Evolutionary conservation across 768 basidiomycete genomes (phyloP).

Genomic region (Calvatia gigantea): DNA sequence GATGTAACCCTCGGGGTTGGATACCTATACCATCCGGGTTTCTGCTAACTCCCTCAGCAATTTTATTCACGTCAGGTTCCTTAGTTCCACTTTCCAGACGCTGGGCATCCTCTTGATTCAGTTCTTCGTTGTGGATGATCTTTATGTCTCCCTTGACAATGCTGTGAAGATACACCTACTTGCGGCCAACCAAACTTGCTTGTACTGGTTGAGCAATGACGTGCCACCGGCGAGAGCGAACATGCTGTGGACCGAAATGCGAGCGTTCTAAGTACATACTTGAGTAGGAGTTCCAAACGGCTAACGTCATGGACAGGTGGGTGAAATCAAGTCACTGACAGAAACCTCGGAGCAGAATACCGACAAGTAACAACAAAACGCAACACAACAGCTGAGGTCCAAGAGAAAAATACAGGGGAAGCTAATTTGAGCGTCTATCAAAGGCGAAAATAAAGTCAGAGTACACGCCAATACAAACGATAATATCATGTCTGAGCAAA

Average conservation of each 20-base stretch:
- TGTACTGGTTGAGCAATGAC: not conserved
- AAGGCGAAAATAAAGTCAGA: too few species aligned
- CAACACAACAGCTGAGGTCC: too few species aligned
- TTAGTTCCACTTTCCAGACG: not conserved
- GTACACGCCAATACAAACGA: too few species aligned
- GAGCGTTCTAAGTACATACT: too few species aligned
- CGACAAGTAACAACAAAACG: too few species aligned
- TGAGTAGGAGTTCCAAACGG: too few species aligned
- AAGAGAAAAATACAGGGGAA: too few species aligned
- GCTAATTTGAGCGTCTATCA: too few species aligned
- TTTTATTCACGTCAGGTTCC: not conserved
- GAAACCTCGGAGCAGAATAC: too few species aligned
- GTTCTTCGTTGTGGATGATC: constrained; percentile 2
- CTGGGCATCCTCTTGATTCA: not conserved
- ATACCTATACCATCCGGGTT: not conserved
- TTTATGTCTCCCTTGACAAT: not conserved
- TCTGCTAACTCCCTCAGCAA: constrained; percentile 1
- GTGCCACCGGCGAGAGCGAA: not conserved
- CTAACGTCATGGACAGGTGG: too few species aligned
- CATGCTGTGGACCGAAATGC: not conserved
- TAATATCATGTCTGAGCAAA: too few species aligned
- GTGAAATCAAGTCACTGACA: too few species aligned
- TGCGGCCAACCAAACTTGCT: constrained; percentile 1
- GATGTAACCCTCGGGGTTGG: not conserved
- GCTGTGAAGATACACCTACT: not conserved